Evolutionary conservation across 1,284 basidiomycete species (phyloP).

Genomic region (Neolentinus lepideus): DNA sequence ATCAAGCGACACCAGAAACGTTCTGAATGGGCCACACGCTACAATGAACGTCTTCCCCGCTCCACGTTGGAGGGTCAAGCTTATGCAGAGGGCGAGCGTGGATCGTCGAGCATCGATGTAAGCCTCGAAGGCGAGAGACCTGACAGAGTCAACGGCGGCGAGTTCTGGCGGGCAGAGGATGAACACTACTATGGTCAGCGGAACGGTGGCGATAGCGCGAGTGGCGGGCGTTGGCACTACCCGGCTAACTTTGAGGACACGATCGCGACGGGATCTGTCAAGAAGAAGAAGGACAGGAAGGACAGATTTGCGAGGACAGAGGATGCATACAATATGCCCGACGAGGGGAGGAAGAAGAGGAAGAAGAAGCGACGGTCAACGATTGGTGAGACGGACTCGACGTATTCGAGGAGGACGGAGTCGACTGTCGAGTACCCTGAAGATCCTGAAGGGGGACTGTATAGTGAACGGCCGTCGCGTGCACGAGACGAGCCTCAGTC

Average conservation of each 20-base stretch:
- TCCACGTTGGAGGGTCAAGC: constrained; percentile 68
- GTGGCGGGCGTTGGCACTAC: constrained; percentile 67
- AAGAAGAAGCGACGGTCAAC: constrained; percentile 36
- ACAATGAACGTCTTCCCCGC: constrained; percentile 74
- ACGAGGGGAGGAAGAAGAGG: constrained; percentile 41
- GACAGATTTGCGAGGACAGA: constrained; percentile 80
- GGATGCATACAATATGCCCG: constrained; percentile 61
- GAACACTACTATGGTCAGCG: constrained; percentile 59
- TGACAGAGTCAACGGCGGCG: constrained; percentile 24
- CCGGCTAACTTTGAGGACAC: constrained; percentile 75
- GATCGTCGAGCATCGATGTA: constrained; percentile 35
- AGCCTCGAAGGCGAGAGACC: constrained; percentile 12
- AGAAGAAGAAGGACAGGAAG: constrained; percentile 53
- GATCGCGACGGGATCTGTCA: constrained; percentile 31
- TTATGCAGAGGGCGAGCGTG: constrained; percentile 72
- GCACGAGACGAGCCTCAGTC: constrained; percentile 12
- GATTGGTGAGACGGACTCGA: constrained; percentile 30
- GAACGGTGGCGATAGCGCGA: constrained; percentile 23
- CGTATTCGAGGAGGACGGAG: constrained; percentile 36
- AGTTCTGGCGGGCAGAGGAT: constrained; percentile 63
- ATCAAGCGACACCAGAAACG: constrained; percentile 72
- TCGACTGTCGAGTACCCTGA: constrained; percentile 59
- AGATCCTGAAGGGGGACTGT: constrained; percentile 60
- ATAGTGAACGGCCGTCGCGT: constrained; percentile 30
- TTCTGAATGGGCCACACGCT: constrained; percentile 83